Evolutionary conservation across 176 grass and related monocot genomes (phyloP).

Genomic region (Aegilops sharonensis): DNA sequence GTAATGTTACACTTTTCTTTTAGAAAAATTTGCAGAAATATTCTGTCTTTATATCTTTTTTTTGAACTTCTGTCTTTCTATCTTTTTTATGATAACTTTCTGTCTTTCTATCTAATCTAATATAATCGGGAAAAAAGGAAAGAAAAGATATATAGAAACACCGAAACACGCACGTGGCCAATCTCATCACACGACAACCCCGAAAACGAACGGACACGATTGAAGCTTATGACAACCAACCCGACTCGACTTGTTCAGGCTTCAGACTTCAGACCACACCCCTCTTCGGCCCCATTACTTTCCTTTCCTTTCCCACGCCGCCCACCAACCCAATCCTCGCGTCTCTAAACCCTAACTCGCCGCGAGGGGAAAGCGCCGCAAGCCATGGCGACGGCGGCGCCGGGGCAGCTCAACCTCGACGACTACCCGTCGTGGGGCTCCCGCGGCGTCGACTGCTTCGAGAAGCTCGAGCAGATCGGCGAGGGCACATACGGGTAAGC

Average conservation of each 20-base stretch:
- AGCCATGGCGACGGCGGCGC: conserved; percentile 58
- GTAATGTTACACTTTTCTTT: too few relatives aligned
- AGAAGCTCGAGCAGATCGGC: conserved; percentile 80
- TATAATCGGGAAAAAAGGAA: too few relatives aligned
- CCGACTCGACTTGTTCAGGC: too few relatives aligned
- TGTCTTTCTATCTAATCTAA: too few relatives aligned
- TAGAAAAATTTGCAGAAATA: too few relatives aligned
- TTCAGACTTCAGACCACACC: not conserved
- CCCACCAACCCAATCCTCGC: not conserved
- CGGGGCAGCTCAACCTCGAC: conserved; percentile 69
- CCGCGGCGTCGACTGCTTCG: conserved; percentile 68
- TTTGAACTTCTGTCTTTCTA: too few relatives aligned
- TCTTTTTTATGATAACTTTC: too few relatives aligned
- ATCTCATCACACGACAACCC: not conserved
- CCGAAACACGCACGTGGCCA: too few relatives aligned
- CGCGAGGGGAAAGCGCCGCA: not conserved
- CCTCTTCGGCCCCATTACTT: not conserved
- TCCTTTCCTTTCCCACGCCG: not conserved
- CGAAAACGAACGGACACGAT: not conserved
- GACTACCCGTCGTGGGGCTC: conserved; percentile 65
- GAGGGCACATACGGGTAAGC: conserved; percentile 73
- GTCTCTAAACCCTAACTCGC: conserved; percentile 29
- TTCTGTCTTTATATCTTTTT: too few relatives aligned
- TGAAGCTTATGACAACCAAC: too few relatives aligned
- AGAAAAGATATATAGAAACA: too few relatives aligned